Conservation (phyloP, 495 filamentous ascomycete genomes). For the Hypoxylon cercidicola region DNA sequence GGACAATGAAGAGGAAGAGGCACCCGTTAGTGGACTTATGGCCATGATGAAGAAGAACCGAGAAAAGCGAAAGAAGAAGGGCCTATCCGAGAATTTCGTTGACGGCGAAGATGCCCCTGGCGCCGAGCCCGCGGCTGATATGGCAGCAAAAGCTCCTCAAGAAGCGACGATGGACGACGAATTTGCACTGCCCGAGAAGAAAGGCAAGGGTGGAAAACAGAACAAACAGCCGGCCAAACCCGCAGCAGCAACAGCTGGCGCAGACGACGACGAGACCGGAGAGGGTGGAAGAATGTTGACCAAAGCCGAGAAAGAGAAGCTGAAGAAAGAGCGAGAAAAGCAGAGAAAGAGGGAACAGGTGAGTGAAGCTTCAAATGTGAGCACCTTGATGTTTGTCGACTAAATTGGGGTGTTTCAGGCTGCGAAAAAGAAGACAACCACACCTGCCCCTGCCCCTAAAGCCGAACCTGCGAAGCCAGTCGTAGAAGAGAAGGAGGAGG, state of each 20-base stretch:
- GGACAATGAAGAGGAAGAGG: conserved; percentile 62
- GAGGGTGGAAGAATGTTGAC: conserved; percentile 76
- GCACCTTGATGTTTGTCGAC: conserved; percentile 8
- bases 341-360: conserved; percentile 92
- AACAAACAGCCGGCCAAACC: conserved; percentile 73
- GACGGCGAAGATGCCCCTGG: conserved; percentile 73
- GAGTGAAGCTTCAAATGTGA: conserved; percentile 31
- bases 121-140: conserved; percentile 59
- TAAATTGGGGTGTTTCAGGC: conserved; percentile 56
- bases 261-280: conserved; percentile 66
- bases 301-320: conserved; percentile 95
- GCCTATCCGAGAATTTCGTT: conserved; percentile 77
- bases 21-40: conserved; percentile 76
- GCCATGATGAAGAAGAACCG: conserved; percentile 88
- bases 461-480: conserved; percentile 59
- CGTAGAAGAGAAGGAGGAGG: conserved; percentile 58
- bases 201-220: conserved; percentile 88
- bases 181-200: conserved; percentile 87
- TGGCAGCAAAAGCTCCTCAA: conserved; percentile 77
- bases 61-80: conserved; percentile 94
- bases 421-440: conserved; percentile 73
- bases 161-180: conserved; percentile 90
- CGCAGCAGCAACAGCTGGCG: conserved; percentile 58
- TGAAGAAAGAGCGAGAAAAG: conserved; percentile 96
- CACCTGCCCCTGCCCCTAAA: conserved; percentile 53